Evolutionary conservation across 169 alveolate species (phyloP).

Genomic region (Theileria annulata): DNA sequence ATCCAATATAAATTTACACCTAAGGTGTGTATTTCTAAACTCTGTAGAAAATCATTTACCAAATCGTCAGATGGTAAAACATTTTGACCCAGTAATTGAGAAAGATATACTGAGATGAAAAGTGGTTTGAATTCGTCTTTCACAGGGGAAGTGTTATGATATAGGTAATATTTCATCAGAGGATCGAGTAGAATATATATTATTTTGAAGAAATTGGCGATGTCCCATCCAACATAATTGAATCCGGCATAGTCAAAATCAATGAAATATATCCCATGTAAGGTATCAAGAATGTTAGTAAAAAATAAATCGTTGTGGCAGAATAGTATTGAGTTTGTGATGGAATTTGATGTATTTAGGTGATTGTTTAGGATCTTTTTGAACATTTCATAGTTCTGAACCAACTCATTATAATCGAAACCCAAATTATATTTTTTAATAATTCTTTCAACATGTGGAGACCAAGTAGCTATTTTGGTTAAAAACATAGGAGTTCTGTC

Average conservation of each 20-base stretch:
- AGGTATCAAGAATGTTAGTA: constrained; percentile 68
- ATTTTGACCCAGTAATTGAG: constrained; percentile 61
- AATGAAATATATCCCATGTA: constrained; percentile 68
- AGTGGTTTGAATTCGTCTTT: constrained; percentile 63
- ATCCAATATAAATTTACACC: constrained; percentile 76
- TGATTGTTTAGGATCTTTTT: constrained; percentile 42
- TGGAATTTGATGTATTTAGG: constrained; percentile 26
- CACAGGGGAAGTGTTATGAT: constrained; percentile 56
- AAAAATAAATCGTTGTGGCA: constrained; percentile 80
- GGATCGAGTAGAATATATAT: constrained; percentile 67
- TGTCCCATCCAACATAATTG: constrained; percentile 75
- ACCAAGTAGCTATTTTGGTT: constrained; percentile 53
- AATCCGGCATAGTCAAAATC: constrained; percentile 79
- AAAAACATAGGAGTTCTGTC: constrained; percentile 66
- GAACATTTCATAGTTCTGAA: neutral
- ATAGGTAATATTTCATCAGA: constrained; percentile 58
- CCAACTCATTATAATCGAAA: constrained; percentile 7
- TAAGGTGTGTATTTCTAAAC: constrained; percentile 71
- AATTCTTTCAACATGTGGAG: neutral
- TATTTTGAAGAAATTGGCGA: constrained; percentile 73
- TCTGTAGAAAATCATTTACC: constrained; percentile 60
- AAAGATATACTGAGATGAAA: constrained; percentile 71
- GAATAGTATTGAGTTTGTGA: constrained; percentile 69
- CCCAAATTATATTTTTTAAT: neutral
- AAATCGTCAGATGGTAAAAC: constrained; percentile 49